Conservation (phyloP, 768 basidiomycete genomes). For the Krasilnikovozyma curviuscula region DNA sequence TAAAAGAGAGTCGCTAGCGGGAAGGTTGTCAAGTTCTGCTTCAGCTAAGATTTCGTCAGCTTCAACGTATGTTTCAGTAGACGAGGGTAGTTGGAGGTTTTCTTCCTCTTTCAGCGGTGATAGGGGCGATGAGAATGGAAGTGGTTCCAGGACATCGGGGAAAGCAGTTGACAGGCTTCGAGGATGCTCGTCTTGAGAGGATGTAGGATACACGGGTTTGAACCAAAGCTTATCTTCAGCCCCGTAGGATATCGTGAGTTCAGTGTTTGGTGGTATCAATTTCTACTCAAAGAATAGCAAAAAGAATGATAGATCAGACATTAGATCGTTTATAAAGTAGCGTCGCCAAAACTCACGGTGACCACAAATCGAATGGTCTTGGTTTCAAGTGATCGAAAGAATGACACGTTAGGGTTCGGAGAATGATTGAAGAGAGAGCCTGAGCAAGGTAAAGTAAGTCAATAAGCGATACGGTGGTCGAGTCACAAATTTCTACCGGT, state of each 20-base stretch:
- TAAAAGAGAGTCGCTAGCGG: too few relatives aligned
- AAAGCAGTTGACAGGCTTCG: too few relatives aligned
- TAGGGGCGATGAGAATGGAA: too few relatives aligned
- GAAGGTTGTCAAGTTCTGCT: too few relatives aligned
- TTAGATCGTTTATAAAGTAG: background rate
- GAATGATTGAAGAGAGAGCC: constrained; percentile 62
- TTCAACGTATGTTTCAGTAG: too few relatives aligned
- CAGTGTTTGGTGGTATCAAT: constrained; percentile 6
- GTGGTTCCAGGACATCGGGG: too few relatives aligned
- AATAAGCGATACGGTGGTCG: background rate
- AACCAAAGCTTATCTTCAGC: constrained; percentile 10
- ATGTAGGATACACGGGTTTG: constrained; percentile 1
- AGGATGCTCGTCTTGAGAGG: too few relatives aligned
- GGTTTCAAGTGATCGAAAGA: constrained; percentile 17
- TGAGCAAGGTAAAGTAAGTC: constrained; percentile 17
- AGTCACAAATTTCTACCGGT: background rate
- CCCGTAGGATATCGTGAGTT: constrained; percentile 12
- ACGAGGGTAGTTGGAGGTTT: too few relatives aligned
- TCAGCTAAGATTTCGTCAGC: too few relatives aligned
- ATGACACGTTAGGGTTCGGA: constrained; percentile 24
- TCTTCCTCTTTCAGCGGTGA: too few relatives aligned
- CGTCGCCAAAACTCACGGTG: background rate
- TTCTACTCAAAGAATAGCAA: background rate
- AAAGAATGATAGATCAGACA: background rate
- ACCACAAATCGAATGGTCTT: constrained; percentile 14